Conservation (phyloP, 2,329 filamentous ascomycete genomes). For the Neoscytalidium dimidiatum region DNA sequence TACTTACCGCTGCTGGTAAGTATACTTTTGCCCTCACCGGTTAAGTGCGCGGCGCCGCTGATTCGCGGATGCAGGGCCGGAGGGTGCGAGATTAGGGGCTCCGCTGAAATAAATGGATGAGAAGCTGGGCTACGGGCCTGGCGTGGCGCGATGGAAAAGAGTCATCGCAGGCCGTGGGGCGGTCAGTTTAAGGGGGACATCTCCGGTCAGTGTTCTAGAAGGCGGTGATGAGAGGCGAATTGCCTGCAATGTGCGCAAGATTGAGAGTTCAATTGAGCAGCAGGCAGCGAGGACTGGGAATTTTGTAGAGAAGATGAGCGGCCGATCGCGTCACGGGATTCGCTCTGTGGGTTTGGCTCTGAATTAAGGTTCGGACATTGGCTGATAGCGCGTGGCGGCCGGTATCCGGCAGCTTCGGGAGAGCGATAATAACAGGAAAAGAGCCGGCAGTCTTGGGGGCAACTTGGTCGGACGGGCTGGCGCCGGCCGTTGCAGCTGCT, state of each 20-base stretch:
- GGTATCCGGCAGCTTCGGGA: not conserved
- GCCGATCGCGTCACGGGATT: not conserved
- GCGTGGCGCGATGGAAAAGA: not conserved
- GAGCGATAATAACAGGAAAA: not conserved
- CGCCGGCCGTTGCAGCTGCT: not conserved
- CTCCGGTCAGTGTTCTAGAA: not conserved
- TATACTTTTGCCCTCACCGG: not conserved
- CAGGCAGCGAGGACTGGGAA: too few relatives aligned
- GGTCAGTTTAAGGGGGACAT: not conserved
- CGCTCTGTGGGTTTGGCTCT: slow-evolving; percentile 9
- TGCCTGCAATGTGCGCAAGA: slow-evolving; percentile 4
- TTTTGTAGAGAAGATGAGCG: not conserved
- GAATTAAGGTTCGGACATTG: slow-evolving; percentile 15
- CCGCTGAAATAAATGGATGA: slow-evolving; percentile 1
- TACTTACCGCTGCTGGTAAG: not conserved
- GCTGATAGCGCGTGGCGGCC: not conserved
- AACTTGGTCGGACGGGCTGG: not conserved
- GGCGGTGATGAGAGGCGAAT: not conserved
- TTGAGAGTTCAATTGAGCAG: not conserved
- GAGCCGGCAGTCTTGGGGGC: not conserved
- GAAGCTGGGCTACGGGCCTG: not conserved
- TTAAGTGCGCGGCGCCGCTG: not conserved
- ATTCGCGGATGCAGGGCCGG: not conserved
- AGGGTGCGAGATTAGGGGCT: not conserved
- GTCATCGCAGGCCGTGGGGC: not conserved